Percentiles rank a stretch among this genome's conserved stretches.
These are phyloP conservation scores for Jamesozyma hellenica DNA, from an alignment of 805 yeast species.

Conservation along the genomic window DNA sequence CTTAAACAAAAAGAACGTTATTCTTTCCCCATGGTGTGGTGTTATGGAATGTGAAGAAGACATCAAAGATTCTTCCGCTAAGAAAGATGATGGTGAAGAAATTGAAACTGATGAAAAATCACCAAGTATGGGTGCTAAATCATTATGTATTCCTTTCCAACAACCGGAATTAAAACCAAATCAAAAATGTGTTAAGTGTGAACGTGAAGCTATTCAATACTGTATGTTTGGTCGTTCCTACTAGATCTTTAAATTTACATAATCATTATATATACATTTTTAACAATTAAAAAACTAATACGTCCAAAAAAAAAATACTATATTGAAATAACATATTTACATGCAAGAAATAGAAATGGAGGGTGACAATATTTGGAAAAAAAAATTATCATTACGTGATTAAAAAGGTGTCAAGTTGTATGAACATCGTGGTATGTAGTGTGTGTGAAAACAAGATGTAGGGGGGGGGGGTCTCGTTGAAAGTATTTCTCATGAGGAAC, in stretches of 20 bases:
- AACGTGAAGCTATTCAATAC: conserved; percentile 62
- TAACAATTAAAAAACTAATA: background rate
- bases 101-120: conserved; percentile 90
- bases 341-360: too few species aligned
- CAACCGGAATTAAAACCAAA: conserved; percentile 76
- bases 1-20: conserved; percentile 81
- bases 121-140: conserved; percentile 99
- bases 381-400: too few species aligned
- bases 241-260: conserved; percentile 29
- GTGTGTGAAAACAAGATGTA: too few species aligned
- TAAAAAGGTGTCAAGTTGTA: too few species aligned
- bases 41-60: conserved; percentile 89
- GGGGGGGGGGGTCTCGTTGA: too few species aligned
- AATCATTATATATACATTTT: background rate
- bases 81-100: conserved; percentile 71
- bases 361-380: too few species aligned
- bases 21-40: conserved; percentile 97
- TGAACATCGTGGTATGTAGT: too few species aligned
- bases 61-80: conserved; percentile 80
- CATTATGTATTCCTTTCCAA: conserved; percentile 89
- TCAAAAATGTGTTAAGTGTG: conserved; percentile 84
- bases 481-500: too few species aligned
- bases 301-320: background rate
- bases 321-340: too few species aligned
- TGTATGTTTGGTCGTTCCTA: conserved; percentile 97